Conservation (phyloP, 768 basidiomycete species). For the Termitomyces heimii region DNA sequence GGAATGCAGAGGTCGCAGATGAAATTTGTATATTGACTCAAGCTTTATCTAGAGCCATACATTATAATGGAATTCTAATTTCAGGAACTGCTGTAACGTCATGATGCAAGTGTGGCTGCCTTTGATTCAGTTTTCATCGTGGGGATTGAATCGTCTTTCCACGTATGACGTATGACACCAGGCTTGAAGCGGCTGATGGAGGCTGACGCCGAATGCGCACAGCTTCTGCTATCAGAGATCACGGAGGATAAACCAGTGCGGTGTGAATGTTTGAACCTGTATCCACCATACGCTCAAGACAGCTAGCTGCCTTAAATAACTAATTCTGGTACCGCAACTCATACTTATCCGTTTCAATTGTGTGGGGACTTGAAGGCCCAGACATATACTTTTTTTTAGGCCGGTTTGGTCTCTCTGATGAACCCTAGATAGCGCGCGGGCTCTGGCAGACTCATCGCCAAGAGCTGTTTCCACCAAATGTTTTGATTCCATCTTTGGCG, state of each 20-base stretch:
- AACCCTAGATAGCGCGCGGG: background rate
- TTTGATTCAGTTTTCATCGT: too few relatives aligned
- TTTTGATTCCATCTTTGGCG: background rate
- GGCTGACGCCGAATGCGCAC: background rate
- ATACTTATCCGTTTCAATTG: background rate
- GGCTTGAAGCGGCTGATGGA: background rate
- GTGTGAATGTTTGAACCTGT: background rate
- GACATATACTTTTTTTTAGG: background rate
- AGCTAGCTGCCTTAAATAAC: too few relatives aligned
- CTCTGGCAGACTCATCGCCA: too few relatives aligned
- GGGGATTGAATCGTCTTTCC: background rate
- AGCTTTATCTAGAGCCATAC: background rate
- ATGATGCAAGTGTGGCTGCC: too few relatives aligned
- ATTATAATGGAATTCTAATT: background rate
- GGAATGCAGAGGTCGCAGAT: background rate
- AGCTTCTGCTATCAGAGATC: background rate
- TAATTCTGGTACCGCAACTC: background rate
- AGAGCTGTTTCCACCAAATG: background rate
- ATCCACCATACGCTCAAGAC: background rate
- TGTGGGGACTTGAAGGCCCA: background rate
- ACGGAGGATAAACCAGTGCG: background rate
- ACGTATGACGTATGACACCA: background rate
- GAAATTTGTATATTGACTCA: background rate
- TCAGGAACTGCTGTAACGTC: too few relatives aligned
- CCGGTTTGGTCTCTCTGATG: background rate